phyloP scores from a whole-genome alignment of 345 rosid genomes.

The Trapa incisa region DNA sequence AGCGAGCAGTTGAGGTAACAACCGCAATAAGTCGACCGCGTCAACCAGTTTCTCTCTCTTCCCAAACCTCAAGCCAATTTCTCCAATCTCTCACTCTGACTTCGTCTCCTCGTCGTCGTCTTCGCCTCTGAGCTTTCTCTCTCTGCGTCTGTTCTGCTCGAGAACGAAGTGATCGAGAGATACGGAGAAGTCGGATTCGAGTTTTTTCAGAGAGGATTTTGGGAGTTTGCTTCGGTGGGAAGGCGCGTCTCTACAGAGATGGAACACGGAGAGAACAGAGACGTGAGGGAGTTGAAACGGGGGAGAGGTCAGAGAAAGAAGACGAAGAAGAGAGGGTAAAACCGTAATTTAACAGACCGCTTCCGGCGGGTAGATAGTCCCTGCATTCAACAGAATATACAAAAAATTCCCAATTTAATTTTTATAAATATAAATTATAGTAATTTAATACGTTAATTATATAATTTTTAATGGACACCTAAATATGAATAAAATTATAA shows the following conservation, averaged over 20 bases:
- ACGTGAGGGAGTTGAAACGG: neutral
- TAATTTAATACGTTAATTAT: too few relatives aligned
- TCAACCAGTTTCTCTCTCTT: neutral
- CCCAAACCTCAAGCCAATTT: neutral
- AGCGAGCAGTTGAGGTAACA: neutral
- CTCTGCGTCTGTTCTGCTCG: neutral
- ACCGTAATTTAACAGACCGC: neutral
- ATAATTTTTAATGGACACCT: too few relatives aligned
- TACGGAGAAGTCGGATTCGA: neutral
- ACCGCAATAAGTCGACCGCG: neutral
- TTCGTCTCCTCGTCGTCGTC: neutral
- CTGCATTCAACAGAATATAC: too few relatives aligned
- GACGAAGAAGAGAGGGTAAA: neutral
- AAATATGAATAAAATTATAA: too few relatives aligned
- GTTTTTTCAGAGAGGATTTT: neutral
- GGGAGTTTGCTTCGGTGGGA: too few relatives aligned
- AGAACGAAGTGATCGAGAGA: neutral
- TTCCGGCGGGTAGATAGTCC: too few relatives aligned
- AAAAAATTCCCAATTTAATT: too few relatives aligned
- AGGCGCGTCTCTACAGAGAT: too few relatives aligned
- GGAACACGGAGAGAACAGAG: too few relatives aligned
- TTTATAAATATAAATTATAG: too few relatives aligned
- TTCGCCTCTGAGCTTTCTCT: neutral
- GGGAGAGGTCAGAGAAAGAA: too few relatives aligned
- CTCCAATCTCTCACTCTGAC: neutral